Base-by-base conservation (phyloP, 768 basidiomycete genomes). In the Tulasnella sp. region DNA sequence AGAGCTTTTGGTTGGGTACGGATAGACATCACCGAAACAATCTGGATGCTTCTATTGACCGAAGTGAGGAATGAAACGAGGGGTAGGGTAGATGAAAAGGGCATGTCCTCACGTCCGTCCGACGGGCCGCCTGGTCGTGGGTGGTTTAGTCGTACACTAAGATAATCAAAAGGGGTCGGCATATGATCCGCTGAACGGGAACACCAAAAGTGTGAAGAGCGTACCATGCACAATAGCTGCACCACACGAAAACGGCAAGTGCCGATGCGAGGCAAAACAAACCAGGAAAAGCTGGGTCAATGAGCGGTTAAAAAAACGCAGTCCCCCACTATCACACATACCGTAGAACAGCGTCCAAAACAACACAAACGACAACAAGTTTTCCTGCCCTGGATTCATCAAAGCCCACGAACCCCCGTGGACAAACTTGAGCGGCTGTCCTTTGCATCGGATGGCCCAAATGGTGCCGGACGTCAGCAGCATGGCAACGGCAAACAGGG, bases 341-440 rank as follows among this genome's bases (percentile, higher is more conserved):
- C 87, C 92, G 67, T 87, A 94, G 68, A 92, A 86, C 55, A 94
- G 72, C 34, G 92, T 97, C 92, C 92, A 97, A 19, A 86, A 83
- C 27, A 96, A 77, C 58, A 97, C 77, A 65, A 93, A 97, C 2
- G 89, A 88, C 65, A 90, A 88, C 15, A 83, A 72, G 62, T 90
- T 92, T 69, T 96, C 92, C 69, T 91, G 86, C 8, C 89, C 89
- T 0, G 92, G 84, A 60, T 84, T 89, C 45, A 83, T 70, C 35
- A 94, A 70, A 54, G 85, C 85, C 68, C 74, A 70, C 59, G 79
- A 65, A 2, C 84, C 84, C 4, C 80, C 80, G 41, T 75, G 71
- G 15, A 83, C 64, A 67, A 80, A 88, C 63, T 79, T 83, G 39
- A 69, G 63, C 0, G 85, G 82, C 31, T 72, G 73, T 2, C 81